phyloP scores from a whole-genome alignment of 2,329 filamentous ascomycete species.

The Fusarium gaditjirri region DNA sequence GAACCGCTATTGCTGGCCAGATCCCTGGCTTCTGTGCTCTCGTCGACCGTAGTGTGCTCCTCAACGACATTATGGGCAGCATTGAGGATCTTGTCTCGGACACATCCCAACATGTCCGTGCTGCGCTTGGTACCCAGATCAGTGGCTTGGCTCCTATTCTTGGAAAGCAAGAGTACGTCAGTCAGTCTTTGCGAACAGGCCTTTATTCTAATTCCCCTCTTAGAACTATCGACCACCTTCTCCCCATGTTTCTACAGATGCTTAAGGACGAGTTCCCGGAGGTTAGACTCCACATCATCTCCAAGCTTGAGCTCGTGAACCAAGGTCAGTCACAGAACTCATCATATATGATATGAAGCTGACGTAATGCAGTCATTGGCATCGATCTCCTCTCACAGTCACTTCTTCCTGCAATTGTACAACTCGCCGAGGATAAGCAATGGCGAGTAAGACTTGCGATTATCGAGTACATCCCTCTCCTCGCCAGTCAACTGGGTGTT shows the following conservation, averaged over 20 bases:
- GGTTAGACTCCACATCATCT: conserved; percentile 98
- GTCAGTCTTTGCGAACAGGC: not conserved
- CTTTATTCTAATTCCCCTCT: not conserved
- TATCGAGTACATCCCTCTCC: conserved; percentile 97
- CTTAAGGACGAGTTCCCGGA: conserved; percentile 99
- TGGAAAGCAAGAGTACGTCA: conserved; percentile 91
- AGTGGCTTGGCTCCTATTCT: conserved; percentile 96
- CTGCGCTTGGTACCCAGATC: conserved; percentile 94
- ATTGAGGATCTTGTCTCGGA: conserved; percentile 97
- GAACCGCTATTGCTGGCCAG: conserved; percentile 95
- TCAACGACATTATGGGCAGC: conserved; percentile 96
- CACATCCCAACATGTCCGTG: conserved; percentile 94
- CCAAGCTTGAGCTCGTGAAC: conserved; percentile 98
- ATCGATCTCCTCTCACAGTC: conserved; percentile 97
- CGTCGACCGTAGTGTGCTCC: conserved; percentile 85
- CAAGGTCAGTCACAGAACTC: conserved; percentile 70
- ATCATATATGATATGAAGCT: conserved; percentile 16
- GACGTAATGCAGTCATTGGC: conserved; percentile 79
- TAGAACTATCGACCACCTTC: conserved; percentile 93
- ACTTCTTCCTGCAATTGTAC: conserved; percentile 94
- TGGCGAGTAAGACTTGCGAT: conserved; percentile 98
- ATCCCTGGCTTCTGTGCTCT: conserved; percentile 96
- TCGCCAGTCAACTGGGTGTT: conserved; percentile 94
- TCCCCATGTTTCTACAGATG: conserved; percentile 99
- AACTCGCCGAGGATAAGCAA: conserved; percentile 98